Percentiles rank a stretch among this genome's conserved stretches.
These are phyloP conservation scores for Rachicladosporium sp. DNA, from an alignment of 2,329 filamentous ascomycete genomes.

Conservation along the genomic window DNA sequence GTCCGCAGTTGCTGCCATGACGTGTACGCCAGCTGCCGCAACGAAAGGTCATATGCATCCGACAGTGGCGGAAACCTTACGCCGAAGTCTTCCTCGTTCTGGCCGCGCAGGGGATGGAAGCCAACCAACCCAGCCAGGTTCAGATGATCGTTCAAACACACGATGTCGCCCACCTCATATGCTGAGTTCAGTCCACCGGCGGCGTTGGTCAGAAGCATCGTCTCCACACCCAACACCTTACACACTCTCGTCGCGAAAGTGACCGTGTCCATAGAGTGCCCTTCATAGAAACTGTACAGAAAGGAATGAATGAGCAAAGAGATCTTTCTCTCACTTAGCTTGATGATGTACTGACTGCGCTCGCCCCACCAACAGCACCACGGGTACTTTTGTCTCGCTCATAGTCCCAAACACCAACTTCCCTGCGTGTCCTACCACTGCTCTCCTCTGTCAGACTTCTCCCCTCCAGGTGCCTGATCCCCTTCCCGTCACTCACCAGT, in stretches of 20 bases:
- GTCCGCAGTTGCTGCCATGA: conserved; percentile 42
- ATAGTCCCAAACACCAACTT: conserved; percentile 53
- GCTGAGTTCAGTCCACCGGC: conserved; percentile 53
- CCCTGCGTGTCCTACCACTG: conserved; percentile 49
- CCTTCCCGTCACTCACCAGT: conserved; percentile 37
- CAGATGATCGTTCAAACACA: conserved; percentile 54
- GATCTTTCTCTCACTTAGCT: background rate
- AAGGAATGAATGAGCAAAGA: conserved; percentile 7
- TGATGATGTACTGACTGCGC: conserved; percentile 41
- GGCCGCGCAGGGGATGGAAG: conserved; percentile 48
- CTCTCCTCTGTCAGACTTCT: conserved; percentile 17
- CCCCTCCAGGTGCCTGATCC: conserved; percentile 1
- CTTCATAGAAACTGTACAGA: conserved; percentile 50
- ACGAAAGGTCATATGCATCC: conserved; percentile 52
- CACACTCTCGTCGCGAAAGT: conserved; percentile 55
- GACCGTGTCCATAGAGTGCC: conserved; percentile 49
- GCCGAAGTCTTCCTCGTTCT: conserved; percentile 51
- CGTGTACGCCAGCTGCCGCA: conserved; percentile 44
- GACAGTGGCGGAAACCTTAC: conserved; percentile 51
- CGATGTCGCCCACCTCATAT: conserved; percentile 53
- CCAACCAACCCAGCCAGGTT: conserved; percentile 52
- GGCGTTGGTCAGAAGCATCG: conserved; percentile 54
- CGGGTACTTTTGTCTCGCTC: conserved; percentile 39
- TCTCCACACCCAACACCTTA: conserved; percentile 48
- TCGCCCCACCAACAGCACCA: conserved; percentile 52